These are phyloP conservation scores for Viola pubescens DNA, from an alignment of 441 rosid genomes.

Conservation along the genomic window DNA sequence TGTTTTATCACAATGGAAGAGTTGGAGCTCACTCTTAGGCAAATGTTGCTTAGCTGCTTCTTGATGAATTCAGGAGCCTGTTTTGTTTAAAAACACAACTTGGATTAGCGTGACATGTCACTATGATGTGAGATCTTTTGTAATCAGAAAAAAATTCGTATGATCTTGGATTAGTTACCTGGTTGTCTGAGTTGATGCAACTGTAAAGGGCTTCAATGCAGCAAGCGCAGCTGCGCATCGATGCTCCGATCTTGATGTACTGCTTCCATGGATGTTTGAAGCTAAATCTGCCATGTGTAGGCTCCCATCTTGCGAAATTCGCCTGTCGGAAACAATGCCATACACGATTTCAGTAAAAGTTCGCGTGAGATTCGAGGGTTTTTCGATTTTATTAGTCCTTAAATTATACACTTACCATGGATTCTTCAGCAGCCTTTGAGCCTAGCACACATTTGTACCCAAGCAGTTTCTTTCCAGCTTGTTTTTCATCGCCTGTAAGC, in stretches of 20 bases:
- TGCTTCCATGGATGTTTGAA: constrained; percentile 76
- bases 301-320: constrained; percentile 80
- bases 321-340: constrained; percentile 32
- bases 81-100: background rate
- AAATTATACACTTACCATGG: constrained; percentile 46
- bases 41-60: constrained; percentile 25
- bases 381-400: background rate
- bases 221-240: constrained; percentile 37
- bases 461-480: constrained; percentile 22
- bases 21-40: constrained; percentile 29
- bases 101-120: background rate
- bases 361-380: background rate
- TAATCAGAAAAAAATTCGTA: background rate
- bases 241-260: constrained; percentile 45
- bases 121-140: background rate
- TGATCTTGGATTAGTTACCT: constrained; percentile 21
- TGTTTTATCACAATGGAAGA: constrained; percentile 30
- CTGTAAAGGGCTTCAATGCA: constrained; percentile 44
- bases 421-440: constrained; percentile 60
- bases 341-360: background rate
- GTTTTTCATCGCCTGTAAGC: constrained; percentile 7
- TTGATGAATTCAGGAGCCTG: constrained; percentile 35
- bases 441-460: constrained; percentile 52
- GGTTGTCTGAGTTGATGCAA: constrained; percentile 36
- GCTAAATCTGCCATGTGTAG: constrained; percentile 59